Base-by-base conservation (phyloP, 2,329 filamentous ascomycete genomes). In the Fusarium armeniacum region DNA sequence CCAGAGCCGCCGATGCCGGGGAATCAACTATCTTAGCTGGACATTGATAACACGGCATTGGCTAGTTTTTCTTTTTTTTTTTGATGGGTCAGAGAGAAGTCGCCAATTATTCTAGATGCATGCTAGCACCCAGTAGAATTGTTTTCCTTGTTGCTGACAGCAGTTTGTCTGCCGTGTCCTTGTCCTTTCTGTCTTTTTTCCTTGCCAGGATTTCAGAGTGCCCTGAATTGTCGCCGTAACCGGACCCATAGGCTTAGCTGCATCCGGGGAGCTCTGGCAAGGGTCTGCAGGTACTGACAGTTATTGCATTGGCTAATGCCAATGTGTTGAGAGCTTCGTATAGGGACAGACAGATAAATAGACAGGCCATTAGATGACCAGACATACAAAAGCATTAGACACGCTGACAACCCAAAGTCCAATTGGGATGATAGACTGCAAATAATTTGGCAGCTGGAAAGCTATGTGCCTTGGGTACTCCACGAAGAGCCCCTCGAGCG, bases 181-280 rank as follows among this genome's bases (percentile, higher is more conserved):
- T 62, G 46, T 33, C 45, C 50, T 28, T 36, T 44, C 49, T 26
- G 22, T 53, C 46, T 41, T 30, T 40, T 41, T 35, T 8, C 24
- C 24, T 36, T 36, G 20, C 56, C 52, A 41, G 50, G 61, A 56
- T 61, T 41, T 32, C 43, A 45, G 36, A 50, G 51, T 60, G 40
- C 20, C 22, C 40, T 44, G 45, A 30, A 46, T 24, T 41, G 41
- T 61, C 65, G 41, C 66, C 66, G 57, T 38, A 43, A 67, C 50
- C 58, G 62, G 67, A 61, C 58, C 67, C 62, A 56, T 70, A 50
- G 54, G 41, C 52, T 56, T 69, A 54, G 67, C 67, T 70, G 38
- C 43, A 53, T 70, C 66, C 3, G 66, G 66, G 67, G 67, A 69
- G 66, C 62, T 70, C 57, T 47, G 49, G 11, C 44, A 63, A 57